Percentiles rank a stretch among this genome's conserved stretches.
Evolutionary conservation across 2,329 filamentous ascomycete genomes (phyloP).

Genomic region (Phyllosticta paracitricarpa): DNA sequence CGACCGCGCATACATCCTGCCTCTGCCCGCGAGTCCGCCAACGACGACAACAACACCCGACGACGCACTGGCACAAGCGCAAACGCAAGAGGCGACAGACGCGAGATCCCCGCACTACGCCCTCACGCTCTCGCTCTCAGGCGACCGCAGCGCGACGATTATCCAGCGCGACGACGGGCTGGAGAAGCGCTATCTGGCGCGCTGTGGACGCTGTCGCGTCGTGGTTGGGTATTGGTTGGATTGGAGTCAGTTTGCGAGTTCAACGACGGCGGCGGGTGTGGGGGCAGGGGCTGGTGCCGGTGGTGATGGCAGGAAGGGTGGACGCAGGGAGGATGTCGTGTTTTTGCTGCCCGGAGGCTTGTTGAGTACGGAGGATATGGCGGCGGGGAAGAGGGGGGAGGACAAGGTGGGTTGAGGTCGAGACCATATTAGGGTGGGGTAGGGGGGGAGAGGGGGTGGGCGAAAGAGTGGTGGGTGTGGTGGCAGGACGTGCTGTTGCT

Average conservation of each 20-base stretch:
- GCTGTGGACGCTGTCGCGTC: constrained; percentile 52
- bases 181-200: constrained; percentile 51
- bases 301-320: constrained; percentile 14
- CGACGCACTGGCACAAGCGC: not conserved
- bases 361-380: constrained; percentile 48
- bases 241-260: constrained; percentile 35
- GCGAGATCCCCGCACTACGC: constrained; percentile 32
- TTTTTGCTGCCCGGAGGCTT: constrained; percentile 54
- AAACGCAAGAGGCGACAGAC: constrained; percentile 6
- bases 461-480: not conserved
- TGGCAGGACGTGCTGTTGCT: not conserved
- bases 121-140: constrained; percentile 39
- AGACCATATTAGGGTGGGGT: no score
- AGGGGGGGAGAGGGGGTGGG: not conserved
- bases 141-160: constrained; percentile 41
- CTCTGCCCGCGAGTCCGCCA: constrained; percentile 27
- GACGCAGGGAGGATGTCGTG: constrained; percentile 38
- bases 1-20: constrained; percentile 50
- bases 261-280: constrained; percentile 17
- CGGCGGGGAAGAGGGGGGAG: constrained; percentile 24
- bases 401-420: not conserved
- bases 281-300: constrained; percentile 26
- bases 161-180: constrained; percentile 53
- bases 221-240: constrained; percentile 55
- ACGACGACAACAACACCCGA: constrained; percentile 10